Conservation (phyloP, 148 eudicot genomes). For the Hydrangea macrophylla region DNA sequence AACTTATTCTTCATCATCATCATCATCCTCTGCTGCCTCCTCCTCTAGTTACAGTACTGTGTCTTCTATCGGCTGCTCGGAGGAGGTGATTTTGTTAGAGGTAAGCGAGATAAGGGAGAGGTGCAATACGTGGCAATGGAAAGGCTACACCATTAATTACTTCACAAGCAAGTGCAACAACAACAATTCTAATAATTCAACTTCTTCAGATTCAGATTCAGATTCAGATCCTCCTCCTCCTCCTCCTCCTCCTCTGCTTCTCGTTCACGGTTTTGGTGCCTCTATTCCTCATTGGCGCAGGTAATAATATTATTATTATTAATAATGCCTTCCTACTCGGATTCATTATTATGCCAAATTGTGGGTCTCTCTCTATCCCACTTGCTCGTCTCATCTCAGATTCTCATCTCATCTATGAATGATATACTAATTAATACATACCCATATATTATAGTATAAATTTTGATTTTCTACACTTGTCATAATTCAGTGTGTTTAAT, state of each 20-base stretch:
- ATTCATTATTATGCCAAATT: too few species aligned
- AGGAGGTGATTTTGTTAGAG: slow-evolving; percentile 37
- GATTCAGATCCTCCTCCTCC: neutral
- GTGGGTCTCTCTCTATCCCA: too few species aligned
- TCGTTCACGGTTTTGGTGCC: slow-evolving; percentile 97
- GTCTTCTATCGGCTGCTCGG: slow-evolving; percentile 7
- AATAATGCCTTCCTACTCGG: too few species aligned
- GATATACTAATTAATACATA: too few species aligned
- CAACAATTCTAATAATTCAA: neutral
- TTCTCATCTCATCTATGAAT: too few species aligned
- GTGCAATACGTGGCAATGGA: slow-evolving; percentile 69
- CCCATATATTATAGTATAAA: too few species aligned
- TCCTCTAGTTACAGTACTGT: too few species aligned
- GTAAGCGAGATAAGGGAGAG: slow-evolving; percentile 50
- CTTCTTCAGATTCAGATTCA: neutral
- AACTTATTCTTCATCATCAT: too few species aligned
- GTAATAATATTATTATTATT: too few species aligned
- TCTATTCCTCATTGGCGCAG: slow-evolving; percentile 96
- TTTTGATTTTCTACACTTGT: too few species aligned
- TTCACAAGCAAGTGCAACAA: slow-evolving; percentile 20
- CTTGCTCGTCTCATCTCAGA: too few species aligned
- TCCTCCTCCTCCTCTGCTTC: slow-evolving; percentile 51
- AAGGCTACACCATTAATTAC: slow-evolving; percentile 59
- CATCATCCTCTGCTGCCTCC: neutral
- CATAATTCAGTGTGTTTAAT: too few species aligned